phyloP scores from a whole-genome alignment of 805 yeast species.

The Candida piceae region DNA sequence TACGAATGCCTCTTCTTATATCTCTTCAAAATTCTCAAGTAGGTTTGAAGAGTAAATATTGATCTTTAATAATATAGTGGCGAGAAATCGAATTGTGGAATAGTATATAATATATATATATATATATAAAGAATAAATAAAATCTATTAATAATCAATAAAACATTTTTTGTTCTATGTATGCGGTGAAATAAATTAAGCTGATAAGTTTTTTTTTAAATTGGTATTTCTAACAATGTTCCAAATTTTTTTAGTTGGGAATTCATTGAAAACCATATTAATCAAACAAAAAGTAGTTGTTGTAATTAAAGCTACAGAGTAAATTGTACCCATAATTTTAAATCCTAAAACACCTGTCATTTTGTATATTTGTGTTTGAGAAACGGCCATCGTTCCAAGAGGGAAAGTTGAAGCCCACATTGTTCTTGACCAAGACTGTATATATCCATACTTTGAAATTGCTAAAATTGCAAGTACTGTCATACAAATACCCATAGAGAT shows the following conservation, averaged over 20 bases:
- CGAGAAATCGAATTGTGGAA: too few species aligned
- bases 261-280: slow-evolving; percentile 29
- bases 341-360: slow-evolving; percentile 47
- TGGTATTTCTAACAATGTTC: slow-evolving; percentile 2
- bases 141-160: too few species aligned
- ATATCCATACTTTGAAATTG: slow-evolving; percentile 30
- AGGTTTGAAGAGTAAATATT: neutral
- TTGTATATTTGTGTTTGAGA: slow-evolving; percentile 49
- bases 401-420: slow-evolving; percentile 89
- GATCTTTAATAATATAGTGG: neutral
- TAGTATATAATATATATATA: too few species aligned
- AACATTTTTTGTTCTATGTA: neutral
- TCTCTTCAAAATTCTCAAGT: neutral
- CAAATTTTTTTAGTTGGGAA: slow-evolving; percentile 21
- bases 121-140: too few species aligned
- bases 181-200: slow-evolving; percentile 1
- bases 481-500: slow-evolving; percentile 31
- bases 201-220: neutral
- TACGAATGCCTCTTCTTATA: neutral
- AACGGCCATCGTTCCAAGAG: slow-evolving; percentile 75
- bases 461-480: slow-evolving; percentile 37
- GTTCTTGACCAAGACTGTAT: slow-evolving; percentile 39
- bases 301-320: slow-evolving; percentile 51
- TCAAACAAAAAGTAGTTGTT: slow-evolving; percentile 39
- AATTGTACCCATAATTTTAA: slow-evolving; percentile 57